Evolutionary conservation across 1,284 basidiomycete species (phyloP).

Genomic region (Microbotryum silenes-acaulis): DNA sequence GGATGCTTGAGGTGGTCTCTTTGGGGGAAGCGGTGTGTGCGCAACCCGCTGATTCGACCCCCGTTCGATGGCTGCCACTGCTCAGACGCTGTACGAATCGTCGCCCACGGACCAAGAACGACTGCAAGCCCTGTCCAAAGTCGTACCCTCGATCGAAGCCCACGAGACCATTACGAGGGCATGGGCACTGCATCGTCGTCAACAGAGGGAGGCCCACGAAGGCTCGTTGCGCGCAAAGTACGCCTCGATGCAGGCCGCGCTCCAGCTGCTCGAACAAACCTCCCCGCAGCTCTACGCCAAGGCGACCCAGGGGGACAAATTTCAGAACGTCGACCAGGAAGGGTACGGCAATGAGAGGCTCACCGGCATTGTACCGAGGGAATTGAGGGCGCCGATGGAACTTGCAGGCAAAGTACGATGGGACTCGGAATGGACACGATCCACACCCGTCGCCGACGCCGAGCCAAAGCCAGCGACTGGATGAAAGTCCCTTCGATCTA

Average conservation of each 20-base stretch:
- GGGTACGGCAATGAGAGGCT: conserved; percentile 19
- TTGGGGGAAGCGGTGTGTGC: not conserved
- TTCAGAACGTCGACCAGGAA: conserved; percentile 30
- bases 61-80: not conserved
- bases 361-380: conserved; percentile 28
- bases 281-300: conserved; percentile 15
- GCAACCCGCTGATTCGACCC: not conserved
- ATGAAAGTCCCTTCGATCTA: too few species aligned
- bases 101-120: conserved; percentile 24
- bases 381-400: conserved; percentile 30
- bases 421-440: conserved; percentile 23
- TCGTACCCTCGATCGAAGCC: conserved; percentile 51
- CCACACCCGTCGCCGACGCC: too few species aligned
- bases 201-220: conserved; percentile 56
- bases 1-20: not conserved
- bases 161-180: conserved; percentile 91
- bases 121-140: conserved; percentile 24
- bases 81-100: conserved; percentile 26
- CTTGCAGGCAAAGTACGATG: conserved; percentile 19
- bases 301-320: conserved; percentile 28
- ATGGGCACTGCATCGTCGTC: conserved; percentile 72
- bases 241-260: conserved; percentile 28
- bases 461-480: too few species aligned
- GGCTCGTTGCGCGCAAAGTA: conserved; percentile 29
- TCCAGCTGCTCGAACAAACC: conserved; percentile 32